Base-by-base conservation (phyloP, 1,284 basidiomycete species). In the Phylloboletellus chloephorus region DNA sequence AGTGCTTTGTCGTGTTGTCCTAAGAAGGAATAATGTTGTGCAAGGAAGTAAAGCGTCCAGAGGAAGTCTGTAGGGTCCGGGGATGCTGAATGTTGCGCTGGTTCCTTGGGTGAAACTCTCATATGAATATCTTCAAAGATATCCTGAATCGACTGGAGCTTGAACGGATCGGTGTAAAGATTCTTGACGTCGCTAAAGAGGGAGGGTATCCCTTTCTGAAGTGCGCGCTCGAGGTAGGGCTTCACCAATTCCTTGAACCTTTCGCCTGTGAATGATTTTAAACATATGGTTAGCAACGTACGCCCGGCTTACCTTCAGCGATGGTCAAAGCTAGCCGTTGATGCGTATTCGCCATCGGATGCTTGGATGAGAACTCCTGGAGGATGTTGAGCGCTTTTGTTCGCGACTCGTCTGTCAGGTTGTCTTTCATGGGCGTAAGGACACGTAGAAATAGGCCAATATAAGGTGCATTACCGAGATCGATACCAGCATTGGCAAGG, bases 21-120 rank as follows among this genome's bases (percentile, higher is more conserved):
- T 26, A 83, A 68, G 56, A 77, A 77, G 1, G 91, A 87, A 56
- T 95, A 77, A 63, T 97, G 93, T 50, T 97, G 90, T 0, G 91
- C 85, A 33, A 97, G 82, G 72, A 87, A 97, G 69, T 97, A 98
- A 40, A 98, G 78, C 4, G 87, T 82, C 95, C 96, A 99, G 15
- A 98, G 77, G 52, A 95, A 88, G 7, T 82, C 82, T 2, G 91
- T 86, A 1, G 95, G 93, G 17, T 91, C 81, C 28, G 77, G 66
- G 6, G 39, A 36, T 15, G 64, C 46, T 10, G 66, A 52, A 1
- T 67, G 56, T 6, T 53, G 48, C 4, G 52, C 39, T 7, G 53
- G 46, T 38, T 54, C 43, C 12, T 53, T 41, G 4, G 58, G 47
- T 5, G 63, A 53, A 39, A 67, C 65, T 16, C 65, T 56, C 29